Percentiles rank a stretch among this genome's conserved stretches.
phyloP scores from a whole-genome alignment of 2,329 filamentous ascomycete genomes.

The Trichophyton benhamiae region DNA sequence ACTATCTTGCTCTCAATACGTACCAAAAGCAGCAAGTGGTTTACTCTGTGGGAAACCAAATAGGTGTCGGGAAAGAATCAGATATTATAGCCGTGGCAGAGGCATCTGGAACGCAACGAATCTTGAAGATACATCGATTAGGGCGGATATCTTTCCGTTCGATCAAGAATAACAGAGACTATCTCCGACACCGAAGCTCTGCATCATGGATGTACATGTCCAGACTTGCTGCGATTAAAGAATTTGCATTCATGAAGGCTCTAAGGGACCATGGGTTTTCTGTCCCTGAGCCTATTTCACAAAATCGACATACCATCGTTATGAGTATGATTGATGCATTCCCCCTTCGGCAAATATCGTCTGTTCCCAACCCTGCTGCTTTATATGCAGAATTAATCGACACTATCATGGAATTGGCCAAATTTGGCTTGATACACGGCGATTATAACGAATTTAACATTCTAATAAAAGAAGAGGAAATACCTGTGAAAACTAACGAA shows the following conservation, averaged over 20 bases:
- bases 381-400: conserved; percentile 86
- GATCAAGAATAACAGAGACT: conserved; percentile 91
- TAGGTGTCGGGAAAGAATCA: conserved; percentile 94
- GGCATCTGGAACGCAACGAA: conserved; percentile 59
- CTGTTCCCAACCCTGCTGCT: conserved; percentile 67
- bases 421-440: conserved; percentile 83
- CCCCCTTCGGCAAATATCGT: conserved; percentile 75
- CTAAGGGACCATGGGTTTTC: conserved; percentile 73
- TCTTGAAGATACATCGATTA: conserved; percentile 91
- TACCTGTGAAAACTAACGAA: conserved; percentile 21
- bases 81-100: conserved; percentile 92
- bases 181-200: conserved; percentile 66
- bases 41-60: conserved; percentile 86
- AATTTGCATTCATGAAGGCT: conserved; percentile 87
- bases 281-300: conserved; percentile 74
- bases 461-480: conserved; percentile 63
- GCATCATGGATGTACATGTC: conserved; percentile 99
- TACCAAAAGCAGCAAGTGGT: conserved; percentile 68
- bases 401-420: conserved; percentile 71
- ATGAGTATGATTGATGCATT: conserved; percentile 92
- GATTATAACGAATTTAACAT: conserved; percentile 99
- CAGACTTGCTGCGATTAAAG: conserved; percentile 79
- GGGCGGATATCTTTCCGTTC: conserved; percentile 94
- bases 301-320: conserved; percentile 89
- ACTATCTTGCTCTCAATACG: conserved; percentile 91